Evolutionary conservation across 148 eudicot genomes (phyloP).

Genomic region (Rhododendron ferrugineum): DNA sequence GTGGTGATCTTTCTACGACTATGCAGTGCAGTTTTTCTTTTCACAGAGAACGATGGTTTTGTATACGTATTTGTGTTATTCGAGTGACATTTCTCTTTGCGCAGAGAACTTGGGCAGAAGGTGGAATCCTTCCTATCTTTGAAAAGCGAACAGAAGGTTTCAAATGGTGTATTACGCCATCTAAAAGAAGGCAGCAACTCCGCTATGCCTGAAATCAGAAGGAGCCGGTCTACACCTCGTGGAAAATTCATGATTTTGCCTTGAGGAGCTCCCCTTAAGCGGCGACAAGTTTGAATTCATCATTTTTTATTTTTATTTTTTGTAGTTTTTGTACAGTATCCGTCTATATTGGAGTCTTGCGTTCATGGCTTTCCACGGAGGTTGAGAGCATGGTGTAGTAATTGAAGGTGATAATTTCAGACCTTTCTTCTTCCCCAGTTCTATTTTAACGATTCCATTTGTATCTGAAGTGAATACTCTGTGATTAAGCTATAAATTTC

Average conservation of each 20-base stretch:
- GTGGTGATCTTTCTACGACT: neutral
- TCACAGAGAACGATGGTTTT: neutral
- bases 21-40: neutral
- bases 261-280: conserved; percentile 14
- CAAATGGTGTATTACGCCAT: conserved; percentile 28
- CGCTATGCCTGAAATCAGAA: conserved; percentile 40
- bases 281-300: neutral
- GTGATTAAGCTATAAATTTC: neutral
- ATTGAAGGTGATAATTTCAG: neutral
- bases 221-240: conserved; percentile 84
- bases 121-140: conserved; percentile 32
- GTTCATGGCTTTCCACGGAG: neutral
- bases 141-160: conserved; percentile 38
- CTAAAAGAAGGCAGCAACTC: conserved; percentile 43
- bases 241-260: conserved; percentile 55
- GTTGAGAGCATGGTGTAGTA: conserved; percentile 9
- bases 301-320: conserved; percentile 5
- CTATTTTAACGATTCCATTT: neutral
- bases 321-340: conserved; percentile 15
- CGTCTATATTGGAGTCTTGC: neutral
- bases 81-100: conserved; percentile 2
- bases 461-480: neutral
- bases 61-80: neutral
- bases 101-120: conserved; percentile 44
- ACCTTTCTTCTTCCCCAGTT: conserved; percentile 3